Base-by-base conservation (phyloP, 345 rosid species). In the Eucalyptus guilfoylei region DNA sequence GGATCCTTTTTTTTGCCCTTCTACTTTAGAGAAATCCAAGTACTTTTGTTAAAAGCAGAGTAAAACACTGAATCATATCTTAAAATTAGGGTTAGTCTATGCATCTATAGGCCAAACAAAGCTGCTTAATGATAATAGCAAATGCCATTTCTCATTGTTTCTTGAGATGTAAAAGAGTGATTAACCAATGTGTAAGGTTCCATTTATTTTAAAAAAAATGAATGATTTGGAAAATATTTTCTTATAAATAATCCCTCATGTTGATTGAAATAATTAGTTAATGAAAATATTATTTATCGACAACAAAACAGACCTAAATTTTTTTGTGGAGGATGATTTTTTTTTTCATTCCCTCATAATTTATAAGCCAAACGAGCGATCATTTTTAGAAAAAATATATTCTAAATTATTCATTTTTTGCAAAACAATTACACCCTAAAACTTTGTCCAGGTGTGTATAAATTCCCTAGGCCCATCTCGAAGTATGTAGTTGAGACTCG, bases 281-380 rank as follows among this genome's bases (percentile, higher is more conserved):
- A 30, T 12, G 7, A 6, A 62, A 62, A 62, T 6, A 30, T 62
- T 30, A 62, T 11, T 62, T 62, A 28, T 6, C 0, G 4, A 62
- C 34, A 62, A 6, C 15, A 62, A 28, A 62, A 28, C 0, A 62
- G 0, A 3, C 7, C 4, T 13, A 28, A 60, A 62, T 62, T 1
- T 62, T 60, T 60, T 62, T 0, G 1, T 28, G 8, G 34, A 62
- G 6, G 8, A 62, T 62, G 69, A 62, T 12, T 62, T 30, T 62
- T 60, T 55, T 62, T 62, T 13, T 28, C 21, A 3, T 6, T 60
- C 5, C 2, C 4, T 64, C 19, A 64, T 64, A 60, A 60, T 60
- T 60, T 60, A 26, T 60, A 26, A 60, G n/a, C 1, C 0, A 60
- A 60, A 28, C 13, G 6, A 26, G 1, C 0, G n/a, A 28, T 26